phyloP scores from a whole-genome alignment of 2,329 filamentous ascomycete species.

The Neofusicoccum kwambonambiense region DNA sequence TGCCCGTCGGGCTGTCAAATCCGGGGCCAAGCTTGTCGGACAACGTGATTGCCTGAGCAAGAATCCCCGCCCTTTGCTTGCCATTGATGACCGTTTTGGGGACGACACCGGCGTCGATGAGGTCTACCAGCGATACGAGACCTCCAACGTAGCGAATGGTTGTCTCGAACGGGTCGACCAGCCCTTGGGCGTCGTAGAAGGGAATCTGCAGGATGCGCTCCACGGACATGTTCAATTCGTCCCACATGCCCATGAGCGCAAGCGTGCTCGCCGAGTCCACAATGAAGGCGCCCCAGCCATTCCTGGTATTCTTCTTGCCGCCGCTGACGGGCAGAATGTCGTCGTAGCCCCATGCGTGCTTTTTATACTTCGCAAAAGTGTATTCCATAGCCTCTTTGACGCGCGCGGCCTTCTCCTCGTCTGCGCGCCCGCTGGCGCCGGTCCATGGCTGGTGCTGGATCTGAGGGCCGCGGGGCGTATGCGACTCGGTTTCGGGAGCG shows the following conservation, averaged over 20 bases:
- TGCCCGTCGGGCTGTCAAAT: conserved; percentile 42
- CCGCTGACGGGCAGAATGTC: conserved; percentile 41
- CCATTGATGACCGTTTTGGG: conserved; percentile 32
- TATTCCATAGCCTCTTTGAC: conserved; percentile 41
- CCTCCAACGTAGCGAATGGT: conserved; percentile 43
- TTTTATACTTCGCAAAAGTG: conserved; percentile 40
- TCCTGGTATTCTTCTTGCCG: conserved; percentile 33
- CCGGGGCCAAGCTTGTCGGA: conserved; percentile 39
- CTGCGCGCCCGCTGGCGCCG: conserved; percentile 35
- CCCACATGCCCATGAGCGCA: conserved; percentile 43
- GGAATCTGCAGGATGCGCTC: conserved; percentile 40
- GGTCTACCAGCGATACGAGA: conserved; percentile 39
- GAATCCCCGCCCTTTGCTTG: conserved; percentile 33
- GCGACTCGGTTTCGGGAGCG: neutral
- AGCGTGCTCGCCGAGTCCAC: conserved; percentile 42
- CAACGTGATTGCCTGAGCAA: conserved; percentile 38
- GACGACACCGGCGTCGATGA: conserved; percentile 43
- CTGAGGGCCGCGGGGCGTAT: conserved; percentile 23
- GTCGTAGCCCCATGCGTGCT: conserved; percentile 42
- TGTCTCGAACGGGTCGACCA: conserved; percentile 44
- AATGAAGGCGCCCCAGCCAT: conserved; percentile 46
- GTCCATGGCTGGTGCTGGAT: conserved; percentile 36
- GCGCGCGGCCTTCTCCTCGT: conserved; percentile 32
- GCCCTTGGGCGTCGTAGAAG: conserved; percentile 33
- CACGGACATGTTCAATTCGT: conserved; percentile 40